Base-by-base conservation (phyloP, 495 filamentous ascomycete species). In the Penicillium pancosmium region DNA sequence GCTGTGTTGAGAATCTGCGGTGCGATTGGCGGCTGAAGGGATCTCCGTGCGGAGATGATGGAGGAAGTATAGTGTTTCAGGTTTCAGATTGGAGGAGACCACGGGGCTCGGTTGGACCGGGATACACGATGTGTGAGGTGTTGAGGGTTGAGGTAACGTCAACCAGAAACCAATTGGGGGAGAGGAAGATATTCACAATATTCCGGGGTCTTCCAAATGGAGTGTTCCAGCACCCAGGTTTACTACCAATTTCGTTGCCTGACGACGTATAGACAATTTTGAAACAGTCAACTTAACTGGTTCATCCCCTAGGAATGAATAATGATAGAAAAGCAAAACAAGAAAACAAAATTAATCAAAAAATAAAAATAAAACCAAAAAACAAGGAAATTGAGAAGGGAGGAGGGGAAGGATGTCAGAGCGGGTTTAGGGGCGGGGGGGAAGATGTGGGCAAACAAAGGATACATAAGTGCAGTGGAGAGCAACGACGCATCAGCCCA, bases 61-160 rank as follows among this genome's bases (percentile, higher is more conserved):
- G 64, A 63, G 60, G 40, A 2, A 35, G 52, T 52, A 25, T 53
- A 27, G 54, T 31, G 36, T 44, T 62, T 31, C 27, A 31, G 27
- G 68, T 70, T 70, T 70, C 68, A 66, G 61, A 66, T 68, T 68
- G 65, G 59, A 60, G 52, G 65, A 61, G 38, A 35, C 36, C 50
- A 16, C 19, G 16, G 54, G 41, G 36, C 50, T 59, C 46, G 62
- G 68, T 70, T 68, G 68, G 68, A 61, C 65, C 53, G 54, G 57
- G 59, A 51, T 36, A 16, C 43, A 57, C 51, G 58, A 43, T 47
- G 48, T 38, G 31, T 31, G 51, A 52, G 36, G 46, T 35, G 50
- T 33, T 33, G 34, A 38, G 34, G 27, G 46, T 50, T 38, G 44
- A 54, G 41, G 41, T 56, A 54, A 60, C 53, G 56, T 53, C 57